Percentiles rank a stretch among this genome's conserved stretches.
Conservation (phyloP, 331 rosid genomes). For the Malus hybrid region DNA sequence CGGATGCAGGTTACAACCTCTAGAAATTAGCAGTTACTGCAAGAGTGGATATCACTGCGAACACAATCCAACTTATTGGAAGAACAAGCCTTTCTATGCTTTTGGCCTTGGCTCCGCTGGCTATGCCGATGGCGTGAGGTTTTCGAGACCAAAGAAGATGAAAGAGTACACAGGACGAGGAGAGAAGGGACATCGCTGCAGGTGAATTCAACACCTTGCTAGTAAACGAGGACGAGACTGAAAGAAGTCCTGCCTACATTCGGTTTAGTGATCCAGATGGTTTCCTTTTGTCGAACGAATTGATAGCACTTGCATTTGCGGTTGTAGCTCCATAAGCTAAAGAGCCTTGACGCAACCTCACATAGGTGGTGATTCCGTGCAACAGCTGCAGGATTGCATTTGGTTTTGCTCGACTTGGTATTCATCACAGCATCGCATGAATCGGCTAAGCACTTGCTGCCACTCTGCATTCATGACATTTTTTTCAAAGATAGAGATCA, state of each 20-base stretch:
- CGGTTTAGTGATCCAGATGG: constrained; percentile 91
- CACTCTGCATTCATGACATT: no score
- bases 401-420: no score
- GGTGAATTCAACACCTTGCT: constrained; percentile 29
- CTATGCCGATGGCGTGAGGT: constrained; percentile 63
- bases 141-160: constrained; percentile 71
- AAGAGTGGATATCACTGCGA: constrained; percentile 74
- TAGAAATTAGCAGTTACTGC: constrained; percentile 95
- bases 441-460: no score
- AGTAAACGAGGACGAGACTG: constrained; percentile 11
- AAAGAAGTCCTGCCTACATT: constrained; percentile 31
- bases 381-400: no score
- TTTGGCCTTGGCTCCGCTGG: constrained; percentile 93
- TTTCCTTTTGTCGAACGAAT: constrained; percentile 82
- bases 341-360: no score
- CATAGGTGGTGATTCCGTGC: no score
- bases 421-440: no score
- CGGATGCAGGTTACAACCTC: constrained; percentile 54
- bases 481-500: background rate
- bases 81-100: constrained; percentile 77
- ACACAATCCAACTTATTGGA: constrained; percentile 78
- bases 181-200: constrained; percentile 30
- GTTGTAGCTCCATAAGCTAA: constrained; percentile 44
- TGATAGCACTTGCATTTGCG: constrained; percentile 77
- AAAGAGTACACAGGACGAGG: constrained; percentile 52